phyloP scores from a whole-genome alignment of 108 stramenopile species.

The Mayamaea pseudoterrestris region DNA sequence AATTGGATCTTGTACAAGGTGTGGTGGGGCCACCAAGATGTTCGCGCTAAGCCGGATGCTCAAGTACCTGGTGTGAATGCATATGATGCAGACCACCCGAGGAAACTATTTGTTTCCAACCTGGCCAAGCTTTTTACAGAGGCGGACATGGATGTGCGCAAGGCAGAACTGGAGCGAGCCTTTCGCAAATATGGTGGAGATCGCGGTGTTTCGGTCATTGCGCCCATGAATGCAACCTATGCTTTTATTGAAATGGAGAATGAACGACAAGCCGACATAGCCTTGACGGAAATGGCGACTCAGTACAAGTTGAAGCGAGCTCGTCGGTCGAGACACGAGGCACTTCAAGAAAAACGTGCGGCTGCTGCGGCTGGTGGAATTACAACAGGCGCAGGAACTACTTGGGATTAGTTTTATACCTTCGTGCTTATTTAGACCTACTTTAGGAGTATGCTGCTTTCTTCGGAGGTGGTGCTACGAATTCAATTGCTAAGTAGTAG shows the following conservation, averaged over 20 bases:
- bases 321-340: slow-evolving; percentile 64
- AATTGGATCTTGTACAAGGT: slow-evolving; percentile 70
- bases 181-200: slow-evolving; percentile 79
- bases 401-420: too few species aligned
- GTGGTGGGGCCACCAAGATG: slow-evolving; percentile 48
- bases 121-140: slow-evolving; percentile 45
- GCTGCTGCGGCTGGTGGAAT: too few species aligned
- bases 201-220: slow-evolving; percentile 47
- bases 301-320: slow-evolving; percentile 65
- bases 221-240: slow-evolving; percentile 53
- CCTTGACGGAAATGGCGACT: slow-evolving; percentile 46
- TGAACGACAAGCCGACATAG: slow-evolving; percentile 54
- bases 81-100: slow-evolving; percentile 33
- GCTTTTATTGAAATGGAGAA: slow-evolving; percentile 74
- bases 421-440: too few species aligned
- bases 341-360: slow-evolving; percentile 61
- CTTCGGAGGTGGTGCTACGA: too few species aligned
- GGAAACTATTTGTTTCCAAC: slow-evolving; percentile 58
- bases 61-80: slow-evolving; percentile 35
- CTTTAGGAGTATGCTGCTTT: too few species aligned
- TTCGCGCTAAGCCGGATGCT: slow-evolving; percentile 25
- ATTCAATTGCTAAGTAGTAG: too few species aligned
- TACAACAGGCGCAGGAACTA: too few species aligned
- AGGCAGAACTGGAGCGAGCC: slow-evolving; percentile 75
- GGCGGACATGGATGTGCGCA: slow-evolving; percentile 66